Percentiles rank a stretch among this genome's conserved stretches.
These are phyloP conservation scores for Elsinoe necatrix DNA, from an alignment of 2,329 filamentous ascomycete genomes.

Conservation along the genomic window DNA sequence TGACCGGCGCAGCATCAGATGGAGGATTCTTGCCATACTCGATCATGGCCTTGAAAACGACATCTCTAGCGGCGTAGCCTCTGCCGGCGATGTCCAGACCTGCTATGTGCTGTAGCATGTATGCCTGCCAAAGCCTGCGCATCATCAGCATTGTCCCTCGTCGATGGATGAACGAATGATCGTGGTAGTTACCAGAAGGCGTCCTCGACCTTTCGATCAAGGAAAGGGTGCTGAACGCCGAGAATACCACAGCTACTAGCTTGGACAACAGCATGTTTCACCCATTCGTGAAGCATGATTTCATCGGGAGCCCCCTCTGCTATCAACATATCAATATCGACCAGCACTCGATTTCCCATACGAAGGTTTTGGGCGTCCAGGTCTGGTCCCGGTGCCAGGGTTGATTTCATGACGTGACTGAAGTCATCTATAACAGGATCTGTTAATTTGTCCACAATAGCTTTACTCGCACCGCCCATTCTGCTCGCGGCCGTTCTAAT, in stretches of 20 bases:
- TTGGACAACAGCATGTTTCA: neutral
- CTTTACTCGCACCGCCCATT: neutral
- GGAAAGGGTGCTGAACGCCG: neutral
- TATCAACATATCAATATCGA: neutral
- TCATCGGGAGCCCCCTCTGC: neutral
- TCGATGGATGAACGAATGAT: neutral
- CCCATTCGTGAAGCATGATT: neutral
- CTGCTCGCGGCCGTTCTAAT: neutral
- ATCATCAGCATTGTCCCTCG: neutral
- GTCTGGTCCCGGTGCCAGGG: neutral
- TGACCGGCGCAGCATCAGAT: neutral
- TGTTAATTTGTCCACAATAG: neutral
- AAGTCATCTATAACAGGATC: neutral
- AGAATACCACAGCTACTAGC: conserved; percentile 2
- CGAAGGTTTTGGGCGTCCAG: neutral
- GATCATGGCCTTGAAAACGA: neutral
- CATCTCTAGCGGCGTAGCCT: neutral
- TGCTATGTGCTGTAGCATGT: neutral
- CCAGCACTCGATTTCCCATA: neutral
- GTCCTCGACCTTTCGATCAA: conserved; percentile 7
- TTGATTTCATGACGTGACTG: neutral
- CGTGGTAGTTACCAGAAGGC: conserved; percentile 2
- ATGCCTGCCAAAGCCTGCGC: neutral
- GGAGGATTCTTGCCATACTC: neutral
- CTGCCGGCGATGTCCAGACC: neutral